phyloP scores from a whole-genome alignment of 2,329 filamentous ascomycete species.

The Penicillium sp. region DNA sequence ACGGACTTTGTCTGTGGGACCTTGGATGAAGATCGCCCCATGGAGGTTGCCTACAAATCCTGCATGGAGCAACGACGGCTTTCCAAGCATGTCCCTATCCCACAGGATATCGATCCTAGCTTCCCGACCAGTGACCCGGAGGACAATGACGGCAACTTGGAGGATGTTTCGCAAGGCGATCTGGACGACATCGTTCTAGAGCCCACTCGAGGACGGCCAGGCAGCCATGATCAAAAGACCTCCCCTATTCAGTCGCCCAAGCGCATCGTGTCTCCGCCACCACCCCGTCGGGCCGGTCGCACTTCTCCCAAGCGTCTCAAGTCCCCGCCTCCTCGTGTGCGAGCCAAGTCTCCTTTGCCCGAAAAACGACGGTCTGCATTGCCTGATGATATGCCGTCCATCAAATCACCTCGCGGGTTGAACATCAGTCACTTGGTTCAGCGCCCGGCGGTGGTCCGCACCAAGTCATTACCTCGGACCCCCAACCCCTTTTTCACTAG shows the following conservation, averaged over 20 bases:
- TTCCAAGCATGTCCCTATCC: constrained; percentile 72
- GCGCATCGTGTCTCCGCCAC: constrained; percentile 64
- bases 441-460: constrained; percentile 64
- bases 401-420: constrained; percentile 44
- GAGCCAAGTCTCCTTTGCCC: constrained; percentile 37
- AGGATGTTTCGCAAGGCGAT: constrained; percentile 51
- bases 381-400: constrained; percentile 39
- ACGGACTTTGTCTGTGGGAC: constrained; percentile 99
- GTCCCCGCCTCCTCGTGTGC: constrained; percentile 63
- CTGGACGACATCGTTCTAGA: constrained; percentile 53
- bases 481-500: constrained; percentile 61
- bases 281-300: constrained; percentile 43
- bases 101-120: constrained; percentile 96
- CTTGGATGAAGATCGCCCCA: constrained; percentile 83
- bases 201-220: constrained; percentile 42
- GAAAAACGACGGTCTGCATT: constrained; percentile 29
- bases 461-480: constrained; percentile 79
- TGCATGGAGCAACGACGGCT: constrained; percentile 74
- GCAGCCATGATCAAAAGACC: constrained; percentile 48
- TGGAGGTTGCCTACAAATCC: constrained; percentile 90
- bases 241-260: constrained; percentile 57
- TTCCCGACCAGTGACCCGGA: constrained; percentile 94
- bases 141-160: constrained; percentile 66
- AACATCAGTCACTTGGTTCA: constrained; percentile 52
- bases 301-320: constrained; percentile 59